phyloP scores from a whole-genome alignment of 352 stramenopile genomes.

The Phytophthora melonis region DNA sequence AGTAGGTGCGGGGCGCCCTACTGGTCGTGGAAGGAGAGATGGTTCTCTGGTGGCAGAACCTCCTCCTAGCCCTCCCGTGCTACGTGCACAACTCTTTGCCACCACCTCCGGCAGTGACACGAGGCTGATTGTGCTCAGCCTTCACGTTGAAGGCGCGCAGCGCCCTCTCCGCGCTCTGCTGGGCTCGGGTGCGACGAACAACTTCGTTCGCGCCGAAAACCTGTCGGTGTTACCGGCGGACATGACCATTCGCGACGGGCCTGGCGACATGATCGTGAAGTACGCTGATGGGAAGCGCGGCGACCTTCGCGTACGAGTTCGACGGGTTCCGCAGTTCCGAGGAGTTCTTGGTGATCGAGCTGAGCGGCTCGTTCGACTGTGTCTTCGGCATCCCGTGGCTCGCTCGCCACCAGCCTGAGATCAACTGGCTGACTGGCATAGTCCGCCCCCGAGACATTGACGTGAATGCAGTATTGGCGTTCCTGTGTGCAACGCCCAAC shows the following conservation, averaged over 20 bases:
- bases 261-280: constrained; percentile 22
- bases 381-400: constrained; percentile 46
- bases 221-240: constrained; percentile 21
- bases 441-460: constrained; percentile 26
- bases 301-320: constrained; percentile 24
- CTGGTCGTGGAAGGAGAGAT: neutral
- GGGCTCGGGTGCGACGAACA: constrained; percentile 34
- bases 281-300: constrained; percentile 32
- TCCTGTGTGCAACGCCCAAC: constrained; percentile 1
- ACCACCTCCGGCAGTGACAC: constrained; percentile 23
- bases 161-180: constrained; percentile 17
- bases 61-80: neutral
- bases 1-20: constrained; percentile 14
- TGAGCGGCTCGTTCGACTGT: constrained; percentile 33
- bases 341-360: constrained; percentile 45
- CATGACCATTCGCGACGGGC: constrained; percentile 13
- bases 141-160: constrained; percentile 21
- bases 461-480: constrained; percentile 21
- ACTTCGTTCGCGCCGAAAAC: constrained; percentile 33
- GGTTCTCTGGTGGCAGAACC: neutral
- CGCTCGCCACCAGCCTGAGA: constrained; percentile 28
- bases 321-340: constrained; percentile 26
- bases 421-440: constrained; percentile 31
- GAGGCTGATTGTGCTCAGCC: constrained; percentile 26
- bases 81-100: constrained; percentile 18